Conservation (phyloP, 768 basidiomycete genomes). For the Clitopilus hobsonii region DNA sequence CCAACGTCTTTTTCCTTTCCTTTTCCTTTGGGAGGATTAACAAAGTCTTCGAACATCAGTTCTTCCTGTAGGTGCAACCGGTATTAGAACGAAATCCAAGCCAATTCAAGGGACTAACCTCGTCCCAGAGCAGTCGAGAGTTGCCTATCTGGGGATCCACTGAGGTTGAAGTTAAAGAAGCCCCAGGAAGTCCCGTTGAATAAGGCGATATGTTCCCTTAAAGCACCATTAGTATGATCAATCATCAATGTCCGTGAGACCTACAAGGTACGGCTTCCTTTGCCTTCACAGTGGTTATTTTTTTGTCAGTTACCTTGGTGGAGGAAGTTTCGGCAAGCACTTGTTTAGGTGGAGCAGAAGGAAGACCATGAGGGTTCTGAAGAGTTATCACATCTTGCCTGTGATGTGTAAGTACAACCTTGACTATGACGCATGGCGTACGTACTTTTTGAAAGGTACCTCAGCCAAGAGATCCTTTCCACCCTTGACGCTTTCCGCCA, state of each 20-base stretch:
- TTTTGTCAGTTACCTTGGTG: slow-evolving; percentile 19
- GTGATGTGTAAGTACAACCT: slow-evolving; percentile 2
- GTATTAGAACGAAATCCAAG: not conserved
- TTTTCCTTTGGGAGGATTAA: slow-evolving; percentile 75
- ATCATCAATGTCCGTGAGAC: slow-evolving; percentile 13
- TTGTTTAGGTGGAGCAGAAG: slow-evolving; percentile 30
- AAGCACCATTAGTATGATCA: not conserved
- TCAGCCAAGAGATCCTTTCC: slow-evolving; percentile 86
- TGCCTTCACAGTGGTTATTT: slow-evolving; percentile 32
- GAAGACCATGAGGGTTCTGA: slow-evolving; percentile 83
- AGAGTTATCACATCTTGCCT: slow-evolving; percentile 91
- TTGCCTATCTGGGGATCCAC: slow-evolving; percentile 66
- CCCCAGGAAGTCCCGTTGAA: slow-evolving; percentile 85
- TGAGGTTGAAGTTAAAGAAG: slow-evolving; percentile 91
- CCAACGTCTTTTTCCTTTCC: slow-evolving; percentile 93
- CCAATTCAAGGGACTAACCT: slow-evolving; percentile 37
- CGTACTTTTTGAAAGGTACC: slow-evolving; percentile 77
- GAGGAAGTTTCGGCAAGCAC: slow-evolving; percentile 28
- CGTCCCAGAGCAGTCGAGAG: slow-evolving; percentile 92
- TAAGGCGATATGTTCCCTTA: slow-evolving; percentile 90
- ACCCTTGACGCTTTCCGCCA: slow-evolving; percentile 85
- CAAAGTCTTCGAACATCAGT: slow-evolving; percentile 94
- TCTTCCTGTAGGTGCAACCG: slow-evolving; percentile 90
- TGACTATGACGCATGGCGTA: slow-evolving; percentile 4
- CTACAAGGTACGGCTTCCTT: slow-evolving; percentile 67